phyloP scores from a whole-genome alignment of 768 basidiomycete genomes.

The Lentinus brumalis region DNA sequence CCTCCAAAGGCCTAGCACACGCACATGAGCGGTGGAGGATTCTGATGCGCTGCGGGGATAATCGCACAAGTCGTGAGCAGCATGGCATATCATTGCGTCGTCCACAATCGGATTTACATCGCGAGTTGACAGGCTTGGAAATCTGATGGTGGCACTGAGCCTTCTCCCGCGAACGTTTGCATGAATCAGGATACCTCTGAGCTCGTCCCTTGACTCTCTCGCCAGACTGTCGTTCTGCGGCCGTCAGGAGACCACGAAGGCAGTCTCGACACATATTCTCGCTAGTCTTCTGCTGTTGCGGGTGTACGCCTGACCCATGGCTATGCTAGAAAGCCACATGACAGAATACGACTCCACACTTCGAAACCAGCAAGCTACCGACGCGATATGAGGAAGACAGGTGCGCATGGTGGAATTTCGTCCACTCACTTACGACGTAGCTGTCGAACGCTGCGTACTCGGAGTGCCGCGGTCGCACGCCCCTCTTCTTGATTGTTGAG shows the following conservation, averaged over 20 bases:
- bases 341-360: too few species aligned
- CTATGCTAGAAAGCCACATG: too few species aligned
- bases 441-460: not conserved
- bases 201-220: not conserved
- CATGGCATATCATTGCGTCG: too few species aligned
- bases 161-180: slow-evolving; percentile 17
- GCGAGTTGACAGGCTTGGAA: not conserved
- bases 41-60: too few species aligned
- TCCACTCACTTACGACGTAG: not conserved
- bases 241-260: not conserved
- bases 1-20: not conserved
- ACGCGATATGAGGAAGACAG: too few species aligned
- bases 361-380: too few species aligned
- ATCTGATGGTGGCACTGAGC: slow-evolving; percentile 6
- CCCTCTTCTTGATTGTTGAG: not conserved
- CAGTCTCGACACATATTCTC: not conserved
- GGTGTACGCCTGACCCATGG: too few species aligned
- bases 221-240: not conserved
- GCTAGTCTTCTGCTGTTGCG: too few species aligned
- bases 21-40: not conserved
- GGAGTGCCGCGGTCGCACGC: not conserved
- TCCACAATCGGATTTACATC: too few species aligned
- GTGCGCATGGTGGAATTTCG: too few species aligned
- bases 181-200: not conserved
- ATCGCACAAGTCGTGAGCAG: too few species aligned